phyloP scores from a whole-genome alignment of 306 rosid species.

The Castanea mollissima region DNA sequence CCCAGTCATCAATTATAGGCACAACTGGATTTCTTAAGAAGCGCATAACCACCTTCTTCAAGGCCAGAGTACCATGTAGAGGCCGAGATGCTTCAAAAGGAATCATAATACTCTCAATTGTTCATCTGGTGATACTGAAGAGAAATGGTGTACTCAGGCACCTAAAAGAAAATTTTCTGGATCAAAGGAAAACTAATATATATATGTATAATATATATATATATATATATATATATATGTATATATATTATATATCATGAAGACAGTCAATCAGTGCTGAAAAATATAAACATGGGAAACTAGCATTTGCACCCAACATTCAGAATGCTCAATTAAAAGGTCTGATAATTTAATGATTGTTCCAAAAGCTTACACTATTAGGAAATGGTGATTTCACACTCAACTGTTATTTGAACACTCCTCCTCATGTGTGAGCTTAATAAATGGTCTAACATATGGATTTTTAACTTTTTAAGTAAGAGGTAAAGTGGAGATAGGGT shows the following conservation, averaged over 20 bases:
- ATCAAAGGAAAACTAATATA: slow-evolving; percentile 1
- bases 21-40: slow-evolving; percentile 54
- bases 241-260: neutral
- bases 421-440: too few relatives aligned
- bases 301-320: neutral
- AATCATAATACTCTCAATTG: slow-evolving; percentile 59
- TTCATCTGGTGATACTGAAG: slow-evolving; percentile 54
- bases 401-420: too few relatives aligned
- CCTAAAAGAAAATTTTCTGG: neutral
- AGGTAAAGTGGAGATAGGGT: too few relatives aligned
- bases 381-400: too few relatives aligned
- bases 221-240: too few relatives aligned
- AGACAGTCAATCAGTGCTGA: neutral
- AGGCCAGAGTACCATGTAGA: slow-evolving; percentile 42
- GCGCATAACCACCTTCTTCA: slow-evolving; percentile 60
- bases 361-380: too few relatives aligned
- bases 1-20: slow-evolving; percentile 78
- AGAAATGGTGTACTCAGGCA: slow-evolving; percentile 12
- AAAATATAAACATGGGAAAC: neutral
- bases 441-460: too few relatives aligned
- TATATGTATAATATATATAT: too few relatives aligned
- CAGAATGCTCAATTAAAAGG: neutral
- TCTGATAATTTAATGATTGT: neutral
- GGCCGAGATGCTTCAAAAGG: slow-evolving; percentile 66
- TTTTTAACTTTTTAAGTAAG: too few relatives aligned